Evolutionary conservation across 495 filamentous ascomycete genomes (phyloP), one percentile per base, ranked within the genome.

Genomic region (Penicillium turbatum): DNA sequence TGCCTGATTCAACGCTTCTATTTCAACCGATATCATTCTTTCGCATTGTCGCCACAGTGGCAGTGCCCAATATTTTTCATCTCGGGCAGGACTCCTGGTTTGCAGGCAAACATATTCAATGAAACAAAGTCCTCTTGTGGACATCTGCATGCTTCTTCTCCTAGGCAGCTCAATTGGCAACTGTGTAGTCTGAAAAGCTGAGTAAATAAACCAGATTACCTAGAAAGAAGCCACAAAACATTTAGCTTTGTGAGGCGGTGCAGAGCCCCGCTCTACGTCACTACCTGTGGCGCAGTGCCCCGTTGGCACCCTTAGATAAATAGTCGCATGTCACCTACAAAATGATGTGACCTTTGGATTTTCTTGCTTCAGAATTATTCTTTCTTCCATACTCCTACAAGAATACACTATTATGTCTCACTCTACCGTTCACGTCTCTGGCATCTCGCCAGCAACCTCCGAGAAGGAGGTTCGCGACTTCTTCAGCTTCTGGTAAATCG

Each of bases 381-480:
- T 41, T 46, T 26, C 21, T 48, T 10, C 44, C 43, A 43, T 34
- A 29, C 16, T 40, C 32, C n/a, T 48, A 27, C 43, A 27, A 19
- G 49, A 45, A 24, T 21, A 27, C 21, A 24, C 21, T 4, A 72
- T 11, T 55, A 81, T 81, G 79, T 76, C 79, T 47, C 67, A 64
- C 55, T 65, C 72, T 34, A 79, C 77, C 15, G 76, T 81, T 21
- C 76, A 81, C 59, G 79, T 81, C 48, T 87, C 89, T 74, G 91
- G 92, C 74, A 97, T 98, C 73, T 81, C 86, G 56, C 64, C 77
- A 51, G 64, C 82, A 57, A 96, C 92, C 42, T 79, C 82, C 55
- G 89, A 97, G 70, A 88, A 92, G 74, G 90, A 98, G 71, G 82
- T 98, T 55, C 84, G 82, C 60, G 91, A 95, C 61, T 98, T 98